Base-by-base conservation (phyloP, 768 basidiomycete species). In the Harrya chromipes region DNA sequence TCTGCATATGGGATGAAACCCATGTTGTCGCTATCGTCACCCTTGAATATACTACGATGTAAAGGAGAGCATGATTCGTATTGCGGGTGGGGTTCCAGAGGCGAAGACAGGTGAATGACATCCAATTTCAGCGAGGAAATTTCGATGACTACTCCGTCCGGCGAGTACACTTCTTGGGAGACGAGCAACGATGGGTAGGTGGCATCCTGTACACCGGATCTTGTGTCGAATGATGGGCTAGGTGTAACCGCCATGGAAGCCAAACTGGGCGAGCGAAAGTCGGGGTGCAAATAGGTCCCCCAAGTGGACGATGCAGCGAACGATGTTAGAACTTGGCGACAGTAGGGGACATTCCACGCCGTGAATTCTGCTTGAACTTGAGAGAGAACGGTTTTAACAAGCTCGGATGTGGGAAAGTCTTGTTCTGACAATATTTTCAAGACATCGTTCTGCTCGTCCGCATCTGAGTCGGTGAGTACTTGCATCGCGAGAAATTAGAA, bases 1-100 rank as follows among this genome's bases (percentile, higher is more conserved):
- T 88, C 84, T 0, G 78, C 72, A 45, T 79, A 80, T 2, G 85
- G 84, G 6, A 85, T 64, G 60, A 85, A 88, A 3, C 73, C 71
- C 72, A 86, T 75, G 19, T 68, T 63, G 50, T 74, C 70, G 6
- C 79, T 67, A 50, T 87, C 85, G 51, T 87, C 84, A 4, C 81
- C 83, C 16, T 71, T 68, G 39, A 74, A 71, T 14, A 82, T 67
- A 40, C 71, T 82, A 40, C 74, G 71, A 11, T 61, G 55, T 3
- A 72, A 53, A 2, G 84, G 80, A 2, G 81, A 70, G 58, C 82
- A 85, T 2, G 73, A 69, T 55, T 85, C 83, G 58, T 87, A 86
- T 6, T 62, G 55, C 0, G 78, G 70, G 55, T 68, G 58, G 2
- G 68, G 53, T 34, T 64, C 57, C 34, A 70, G 6, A n/a, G 44